Evolutionary conservation across 345 rosid genomes (phyloP), one percentile per base, ranked within the genome.

Genomic region (Gossypium ekmanianum): DNA sequence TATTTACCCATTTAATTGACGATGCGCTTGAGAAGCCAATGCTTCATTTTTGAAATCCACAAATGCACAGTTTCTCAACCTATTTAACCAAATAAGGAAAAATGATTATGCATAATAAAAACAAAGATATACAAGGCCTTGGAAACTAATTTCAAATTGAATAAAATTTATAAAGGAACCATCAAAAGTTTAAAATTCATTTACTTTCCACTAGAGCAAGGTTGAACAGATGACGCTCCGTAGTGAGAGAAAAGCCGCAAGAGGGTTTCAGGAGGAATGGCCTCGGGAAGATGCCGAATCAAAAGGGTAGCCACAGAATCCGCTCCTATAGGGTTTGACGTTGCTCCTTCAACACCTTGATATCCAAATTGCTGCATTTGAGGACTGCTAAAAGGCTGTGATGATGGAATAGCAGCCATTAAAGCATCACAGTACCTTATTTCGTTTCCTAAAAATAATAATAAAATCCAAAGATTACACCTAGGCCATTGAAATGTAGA

Each of bases 61-160:
- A 88, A 92, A 92, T 16, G 91, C 97, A 88, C 93, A 90, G 75
- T 88, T 90, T 55, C 86, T 92, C 74, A 90, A 80, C 82, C 98
- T 92, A 85, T 70, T n/a, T 2, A 50, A 68, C 27, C 7, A 4
- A 78, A 67, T 13, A 70, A 75, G 24, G 24, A 12, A 10, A 67
- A 6, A 50, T 39, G 4, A 55, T 50, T 41, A 65, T 26, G 65
- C 51, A 26, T 22, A 39, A 58, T 20, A 22, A 43, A 26, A 74
- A 50, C 9, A 27, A 58, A 24, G 3, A 69, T 10, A 9, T 3
- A 18, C 14, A 29, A 27, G 45, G 52, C 58, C 45, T 50, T 27
- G 29, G 43, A 27, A 69, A 51, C 24, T 51, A 27, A 52, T 29
- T 29, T 9, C 47, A 29, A 52, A 29, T 17, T 10, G 61, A 51